These are phyloP conservation scores for Silene uniflora DNA, from an alignment of 148 eudicot species.

Conservation along the genomic window DNA sequence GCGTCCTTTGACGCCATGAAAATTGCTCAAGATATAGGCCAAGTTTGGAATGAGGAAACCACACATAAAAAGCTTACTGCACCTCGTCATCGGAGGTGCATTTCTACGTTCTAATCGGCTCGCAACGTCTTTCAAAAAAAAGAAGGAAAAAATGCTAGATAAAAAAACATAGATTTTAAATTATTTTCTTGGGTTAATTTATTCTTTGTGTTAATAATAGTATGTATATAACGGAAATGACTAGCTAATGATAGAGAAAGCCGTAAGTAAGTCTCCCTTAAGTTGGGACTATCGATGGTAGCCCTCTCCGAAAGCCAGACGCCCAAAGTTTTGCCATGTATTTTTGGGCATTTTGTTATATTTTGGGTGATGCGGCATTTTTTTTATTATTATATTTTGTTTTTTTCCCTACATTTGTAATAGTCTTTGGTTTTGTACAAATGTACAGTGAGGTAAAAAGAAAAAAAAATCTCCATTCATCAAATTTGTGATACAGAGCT, in stretches of 20 bases:
- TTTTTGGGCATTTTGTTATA: slow-evolving; percentile 50
- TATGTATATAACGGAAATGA: slow-evolving; percentile 19
- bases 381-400: not conserved
- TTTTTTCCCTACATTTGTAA: not conserved
- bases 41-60: slow-evolving; percentile 56
- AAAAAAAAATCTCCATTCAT: too few species aligned
- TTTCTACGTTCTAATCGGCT: slow-evolving; percentile 57
- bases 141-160: not conserved
- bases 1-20: slow-evolving; percentile 65
- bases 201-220: slow-evolving; percentile 17
- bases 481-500: too few species aligned
- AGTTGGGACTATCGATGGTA: slow-evolving; percentile 7
- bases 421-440: too few species aligned
- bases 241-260: too few species aligned
- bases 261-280: too few species aligned
- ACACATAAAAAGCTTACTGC: slow-evolving; percentile 55
- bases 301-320: slow-evolving; percentile 71
- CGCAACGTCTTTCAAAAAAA: not conserved
- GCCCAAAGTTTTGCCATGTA: slow-evolving; percentile 55
- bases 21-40: slow-evolving; percentile 64
- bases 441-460: too few species aligned
- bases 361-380: slow-evolving; percentile 64
- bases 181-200: not conserved
- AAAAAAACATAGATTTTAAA: not conserved
- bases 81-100: slow-evolving; percentile 66